Conservation (phyloP, 2,329 filamentous ascomycete species). For the Alternaria angustiovoidea region DNA sequence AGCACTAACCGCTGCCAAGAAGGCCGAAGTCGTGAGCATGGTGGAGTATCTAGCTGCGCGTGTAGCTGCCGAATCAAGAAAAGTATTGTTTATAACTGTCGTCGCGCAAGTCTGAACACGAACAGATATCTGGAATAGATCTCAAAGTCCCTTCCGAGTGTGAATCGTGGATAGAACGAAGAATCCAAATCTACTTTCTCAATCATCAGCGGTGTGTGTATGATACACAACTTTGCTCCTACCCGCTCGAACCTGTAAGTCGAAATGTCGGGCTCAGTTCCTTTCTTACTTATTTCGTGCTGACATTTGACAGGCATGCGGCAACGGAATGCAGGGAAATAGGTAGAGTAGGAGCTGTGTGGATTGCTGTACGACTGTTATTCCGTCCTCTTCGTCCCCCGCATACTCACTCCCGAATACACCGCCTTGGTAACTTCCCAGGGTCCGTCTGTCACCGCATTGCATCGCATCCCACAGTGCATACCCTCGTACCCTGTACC, state of each 20-base stretch:
- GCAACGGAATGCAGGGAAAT: not conserved
- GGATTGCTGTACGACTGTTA: not conserved
- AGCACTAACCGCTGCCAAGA: constrained; percentile 9
- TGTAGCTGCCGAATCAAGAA: not conserved
- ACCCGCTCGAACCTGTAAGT: not conserved
- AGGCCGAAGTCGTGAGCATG: not conserved
- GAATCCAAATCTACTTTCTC: not conserved
- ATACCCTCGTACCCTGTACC: not conserved
- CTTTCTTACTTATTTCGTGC: not conserved
- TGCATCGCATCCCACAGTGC: not conserved
- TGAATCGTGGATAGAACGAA: not conserved
- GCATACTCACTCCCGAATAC: not conserved
- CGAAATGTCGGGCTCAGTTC: not conserved
- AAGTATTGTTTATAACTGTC: too few relatives aligned
- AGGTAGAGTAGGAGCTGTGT: not conserved
- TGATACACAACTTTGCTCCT: not conserved
- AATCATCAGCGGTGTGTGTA: not conserved
- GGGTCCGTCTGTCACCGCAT: not conserved
- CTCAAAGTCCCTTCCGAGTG: not conserved
- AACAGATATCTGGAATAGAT: too few relatives aligned
- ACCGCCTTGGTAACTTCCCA: not conserved
- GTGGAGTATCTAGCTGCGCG: not conserved
- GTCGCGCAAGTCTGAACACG: not conserved
- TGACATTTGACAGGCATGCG: not conserved
- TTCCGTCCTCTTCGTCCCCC: constrained; percentile 2